Evolutionary conservation across 1,284 basidiomycete species (phyloP).

Genomic region (Mycena citricolor): DNA sequence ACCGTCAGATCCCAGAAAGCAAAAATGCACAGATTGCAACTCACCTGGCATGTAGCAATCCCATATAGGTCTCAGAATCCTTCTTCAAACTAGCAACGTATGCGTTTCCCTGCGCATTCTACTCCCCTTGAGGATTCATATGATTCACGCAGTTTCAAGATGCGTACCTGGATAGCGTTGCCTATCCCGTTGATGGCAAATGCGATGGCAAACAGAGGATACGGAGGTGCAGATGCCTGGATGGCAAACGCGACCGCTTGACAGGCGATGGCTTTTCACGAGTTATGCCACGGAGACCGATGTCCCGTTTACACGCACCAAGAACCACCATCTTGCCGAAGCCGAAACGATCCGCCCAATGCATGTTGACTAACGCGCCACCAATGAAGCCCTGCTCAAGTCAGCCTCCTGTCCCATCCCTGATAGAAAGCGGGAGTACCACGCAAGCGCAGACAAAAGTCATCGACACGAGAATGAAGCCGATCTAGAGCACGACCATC

Average conservation of each 20-base stretch:
- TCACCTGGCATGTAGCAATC: constrained; percentile 50
- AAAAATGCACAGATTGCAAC: too few species aligned
- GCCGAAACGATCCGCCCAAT: constrained; percentile 40
- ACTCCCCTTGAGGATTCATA: background rate
- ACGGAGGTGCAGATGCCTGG: constrained; percentile 60
- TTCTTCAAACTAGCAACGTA: constrained; percentile 48
- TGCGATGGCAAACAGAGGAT: constrained; percentile 61
- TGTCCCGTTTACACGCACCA: too few species aligned
- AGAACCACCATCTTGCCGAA: constrained; percentile 51
- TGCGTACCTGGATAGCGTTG: constrained; percentile 48
- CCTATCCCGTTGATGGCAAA: constrained; percentile 65
- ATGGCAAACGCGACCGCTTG: constrained; percentile 37
- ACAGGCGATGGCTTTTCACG: constrained; percentile 26
- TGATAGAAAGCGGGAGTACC: constrained; percentile 14
- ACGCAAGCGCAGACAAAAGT: constrained; percentile 41
- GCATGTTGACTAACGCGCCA: constrained; percentile 41
- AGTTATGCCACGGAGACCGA: background rate
- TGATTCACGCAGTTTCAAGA: background rate
- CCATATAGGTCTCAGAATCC: constrained; percentile 49
- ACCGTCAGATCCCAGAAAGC: background rate
- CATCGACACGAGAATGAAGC: constrained; percentile 42
- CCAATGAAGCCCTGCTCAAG: constrained; percentile 37
- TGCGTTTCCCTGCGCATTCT: constrained; percentile 60
- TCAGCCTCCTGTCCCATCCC: background rate
- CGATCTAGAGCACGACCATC: constrained; percentile 32